Evolutionary conservation across 768 basidiomycete genomes (phyloP), one percentile per base, ranked within the genome.

Genomic region (Strobilomyces confusus): DNA sequence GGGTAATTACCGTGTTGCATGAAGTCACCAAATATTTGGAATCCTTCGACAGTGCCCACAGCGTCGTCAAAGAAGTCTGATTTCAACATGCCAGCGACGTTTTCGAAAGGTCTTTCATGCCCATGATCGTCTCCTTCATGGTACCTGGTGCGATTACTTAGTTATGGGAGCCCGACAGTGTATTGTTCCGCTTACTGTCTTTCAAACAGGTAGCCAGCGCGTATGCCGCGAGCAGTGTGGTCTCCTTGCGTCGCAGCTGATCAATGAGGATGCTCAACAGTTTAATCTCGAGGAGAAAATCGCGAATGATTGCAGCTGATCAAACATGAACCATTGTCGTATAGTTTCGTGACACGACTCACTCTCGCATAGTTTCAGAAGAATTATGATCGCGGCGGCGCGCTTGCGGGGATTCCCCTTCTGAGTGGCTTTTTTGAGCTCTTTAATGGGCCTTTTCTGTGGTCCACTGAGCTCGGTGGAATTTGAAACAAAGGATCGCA

Each of bases 21-120:
- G 6, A 65, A 49, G 23, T 65, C 50, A 1, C 43, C 42, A 17
- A 65, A 65, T 1, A 65, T 54, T 43, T 65, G 64, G 36, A 66
- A 65, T 12, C 64, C 63, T 44, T 65, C 64, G 1, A 64, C 47
- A 20, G 5, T 44, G 12, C 63, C 64, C 0, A 66, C 50, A 15
- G 64, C 62, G 30, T 65, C 64, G 11, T 65, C 62, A 19, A 65
- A 66, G 40, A 52, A 66, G 47, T 65, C 59, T 17, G 55, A 36
- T 29, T 53, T 56, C n/a, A 64, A 40, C 64, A 65, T 65, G n/a
- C 48, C 49, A 13, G 66, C 59, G 2, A 65, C 61, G 5, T 58
- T 34, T 57, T 53, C 12, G 62, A 51, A 36, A 61, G 47, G 22
- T 32, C 33, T 6, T 53, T 38, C 7, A 52, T 52, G 11, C 40